A percentile compares a stretch with the other conserved stretches of the same genome.
These are phyloP conservation scores for Clathrospora elynae DNA, from an alignment of 2,329 filamentous ascomycete species.

Conservation along the genomic window DNA sequence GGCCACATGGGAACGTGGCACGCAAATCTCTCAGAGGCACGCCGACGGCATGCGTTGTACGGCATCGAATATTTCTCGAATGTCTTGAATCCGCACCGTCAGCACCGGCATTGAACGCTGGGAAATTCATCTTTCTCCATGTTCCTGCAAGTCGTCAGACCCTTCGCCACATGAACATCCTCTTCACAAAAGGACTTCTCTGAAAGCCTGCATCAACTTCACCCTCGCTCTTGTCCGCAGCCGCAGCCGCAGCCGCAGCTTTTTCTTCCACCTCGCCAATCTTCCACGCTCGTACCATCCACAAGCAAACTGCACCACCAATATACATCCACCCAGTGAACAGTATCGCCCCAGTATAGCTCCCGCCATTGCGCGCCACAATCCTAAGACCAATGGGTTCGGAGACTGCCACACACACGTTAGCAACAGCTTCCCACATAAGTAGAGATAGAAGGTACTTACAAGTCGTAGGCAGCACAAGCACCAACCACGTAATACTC, in stretches of 20 bases:
- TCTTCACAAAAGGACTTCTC: slow-evolving; percentile 35
- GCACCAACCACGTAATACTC: slow-evolving; percentile 72
- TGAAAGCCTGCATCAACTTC: slow-evolving; percentile 31
- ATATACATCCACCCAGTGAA: slow-evolving; percentile 68
- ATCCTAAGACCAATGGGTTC: slow-evolving; percentile 63
- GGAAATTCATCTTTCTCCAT: background rate
- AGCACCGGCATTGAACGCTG: too few species aligned
- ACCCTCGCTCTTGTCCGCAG: slow-evolving; percentile 31
- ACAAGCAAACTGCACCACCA: slow-evolving; percentile 59
- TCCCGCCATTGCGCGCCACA: slow-evolving; percentile 53
- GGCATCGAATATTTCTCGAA: slow-evolving; percentile 8
- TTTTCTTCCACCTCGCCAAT: slow-evolving; percentile 58
- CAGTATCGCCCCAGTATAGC: slow-evolving; percentile 63
- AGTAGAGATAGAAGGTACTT: slow-evolving; percentile 20
- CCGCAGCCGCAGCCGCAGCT: slow-evolving; percentile 39
- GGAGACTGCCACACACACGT: slow-evolving; percentile 46
- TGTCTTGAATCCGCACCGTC: too few species aligned
- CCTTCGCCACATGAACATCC: slow-evolving; percentile 39
- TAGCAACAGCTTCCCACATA: slow-evolving; percentile 1
- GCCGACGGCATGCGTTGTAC: slow-evolving; percentile 11
- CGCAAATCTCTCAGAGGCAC: slow-evolving; percentile 7
- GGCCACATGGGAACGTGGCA: slow-evolving; percentile 12
- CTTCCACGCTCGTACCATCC: slow-evolving; percentile 65
- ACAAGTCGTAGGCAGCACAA: slow-evolving; percentile 72
- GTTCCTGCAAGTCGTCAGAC: too few species aligned